Evolutionary conservation across 345 rosid species (phyloP).

Genomic region (Gossypium bickii): DNA sequence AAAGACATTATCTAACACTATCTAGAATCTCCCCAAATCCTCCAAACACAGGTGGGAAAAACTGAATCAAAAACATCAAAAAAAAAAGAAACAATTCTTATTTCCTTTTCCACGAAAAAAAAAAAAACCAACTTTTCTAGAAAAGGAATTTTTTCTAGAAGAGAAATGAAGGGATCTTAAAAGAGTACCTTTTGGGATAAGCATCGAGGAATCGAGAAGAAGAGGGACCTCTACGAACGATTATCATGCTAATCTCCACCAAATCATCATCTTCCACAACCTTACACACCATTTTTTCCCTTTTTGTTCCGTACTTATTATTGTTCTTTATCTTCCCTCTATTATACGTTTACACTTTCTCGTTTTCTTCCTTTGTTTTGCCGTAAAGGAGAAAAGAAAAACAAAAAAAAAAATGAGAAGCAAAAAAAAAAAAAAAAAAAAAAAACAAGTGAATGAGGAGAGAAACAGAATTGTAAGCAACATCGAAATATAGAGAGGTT

Average conservation of each 20-base stretch:
- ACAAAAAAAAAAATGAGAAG: background rate
- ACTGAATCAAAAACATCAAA: slow-evolving; percentile 31
- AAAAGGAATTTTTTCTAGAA: background rate
- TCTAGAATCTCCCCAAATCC: slow-evolving; percentile 45
- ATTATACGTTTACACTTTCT: background rate
- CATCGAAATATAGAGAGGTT: slow-evolving; percentile 19
- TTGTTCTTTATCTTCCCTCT: slow-evolving; percentile 4
- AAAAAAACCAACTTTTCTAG: background rate
- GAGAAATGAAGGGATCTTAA: slow-evolving; percentile 22
- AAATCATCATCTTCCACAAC: slow-evolving; percentile 35
- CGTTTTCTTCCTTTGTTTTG: background rate
- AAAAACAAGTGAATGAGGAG: background rate
- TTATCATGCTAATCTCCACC: slow-evolving; percentile 34
- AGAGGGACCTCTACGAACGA: slow-evolving; percentile 33
- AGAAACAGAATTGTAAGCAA: slow-evolving; percentile 5
- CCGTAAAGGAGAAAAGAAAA: background rate
- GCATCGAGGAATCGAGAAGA: slow-evolving; percentile 36
- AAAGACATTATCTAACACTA: slow-evolving; percentile 39
- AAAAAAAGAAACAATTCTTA: slow-evolving; percentile 17
- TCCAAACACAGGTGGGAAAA: slow-evolving; percentile 47
- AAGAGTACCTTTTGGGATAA: slow-evolving; percentile 49
- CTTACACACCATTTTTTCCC: slow-evolving; percentile 17
- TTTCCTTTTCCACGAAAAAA: background rate
- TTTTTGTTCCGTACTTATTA: background rate
- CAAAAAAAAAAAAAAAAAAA: background rate